Conservation (phyloP, 2,329 filamentous ascomycete genomes). For the Tolypocladium ophioglossoides region DNA sequence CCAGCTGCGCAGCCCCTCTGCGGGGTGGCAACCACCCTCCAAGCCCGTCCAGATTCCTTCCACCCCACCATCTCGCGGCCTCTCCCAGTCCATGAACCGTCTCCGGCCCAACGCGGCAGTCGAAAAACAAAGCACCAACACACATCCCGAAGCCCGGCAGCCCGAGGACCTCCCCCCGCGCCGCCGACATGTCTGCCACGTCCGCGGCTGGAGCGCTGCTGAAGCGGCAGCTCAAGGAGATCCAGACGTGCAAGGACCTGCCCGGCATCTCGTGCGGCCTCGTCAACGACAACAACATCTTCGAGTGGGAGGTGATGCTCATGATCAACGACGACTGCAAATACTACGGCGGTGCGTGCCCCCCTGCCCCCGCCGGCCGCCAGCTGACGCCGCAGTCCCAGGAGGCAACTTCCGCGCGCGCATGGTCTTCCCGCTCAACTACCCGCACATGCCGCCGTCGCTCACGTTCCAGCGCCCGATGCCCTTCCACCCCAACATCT, state of each 20-base stretch:
- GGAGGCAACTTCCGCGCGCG: constrained; percentile 87
- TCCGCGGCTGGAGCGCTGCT: constrained; percentile 63
- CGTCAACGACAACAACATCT: constrained; percentile 75
- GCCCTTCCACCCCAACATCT: constrained; percentile 91
- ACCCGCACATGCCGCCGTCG: constrained; percentile 79
- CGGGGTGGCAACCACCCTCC: neutral
- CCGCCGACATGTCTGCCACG: constrained; percentile 28
- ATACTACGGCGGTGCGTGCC: constrained; percentile 70
- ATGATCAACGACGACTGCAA: constrained; percentile 96
- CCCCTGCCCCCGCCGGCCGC: constrained; percentile 1
- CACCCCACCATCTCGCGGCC: neutral
- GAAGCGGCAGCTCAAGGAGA: constrained; percentile 80
- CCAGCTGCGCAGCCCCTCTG: neutral
- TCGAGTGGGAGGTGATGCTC: constrained; percentile 98
- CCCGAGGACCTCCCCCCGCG: neutral
- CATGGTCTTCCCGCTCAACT: constrained; percentile 73
- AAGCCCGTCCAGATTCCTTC: neutral
- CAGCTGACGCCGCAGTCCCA: constrained; percentile 20
- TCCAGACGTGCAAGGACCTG: constrained; percentile 84
- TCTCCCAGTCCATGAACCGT: neutral
- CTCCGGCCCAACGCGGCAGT: neutral
- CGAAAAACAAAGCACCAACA: neutral
- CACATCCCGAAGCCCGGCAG: neutral
- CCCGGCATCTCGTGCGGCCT: constrained; percentile 91
- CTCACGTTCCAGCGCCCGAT: constrained; percentile 79